A percentile compares a stretch with the other conserved stretches of the same genome.
Evolutionary conservation across 2,329 filamentous ascomycete species (phyloP).

Genomic region (Aureobasidium sp.): DNA sequence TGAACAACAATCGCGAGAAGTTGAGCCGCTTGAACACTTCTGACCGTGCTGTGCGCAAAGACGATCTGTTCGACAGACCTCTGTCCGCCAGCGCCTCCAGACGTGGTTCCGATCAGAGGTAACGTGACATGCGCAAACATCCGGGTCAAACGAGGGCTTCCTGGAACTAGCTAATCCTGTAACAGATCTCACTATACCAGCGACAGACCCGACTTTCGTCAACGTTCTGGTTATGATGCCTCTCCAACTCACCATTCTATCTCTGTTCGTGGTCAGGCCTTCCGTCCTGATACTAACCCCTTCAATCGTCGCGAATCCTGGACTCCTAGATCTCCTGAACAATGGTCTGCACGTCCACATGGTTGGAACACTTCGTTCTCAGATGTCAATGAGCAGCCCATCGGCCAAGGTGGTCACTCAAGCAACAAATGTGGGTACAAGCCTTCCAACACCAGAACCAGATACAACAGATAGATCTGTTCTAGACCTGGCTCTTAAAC

Average conservation of each 20-base stretch:
- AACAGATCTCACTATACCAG: no score
- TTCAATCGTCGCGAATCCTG: not conserved
- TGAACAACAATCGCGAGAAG: conserved; percentile 15
- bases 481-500: not conserved
- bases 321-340: conserved; percentile 3
- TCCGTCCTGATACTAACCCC: not conserved
- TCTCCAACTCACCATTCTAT: not conserved
- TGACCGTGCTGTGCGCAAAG: conserved; percentile 9
- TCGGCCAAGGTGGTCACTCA: not conserved
- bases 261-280: conserved; percentile 3
- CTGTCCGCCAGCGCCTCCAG: not conserved
- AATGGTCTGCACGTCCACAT: not conserved
- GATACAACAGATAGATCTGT: not conserved
- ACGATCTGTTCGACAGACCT: conserved; percentile 1
- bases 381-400: not conserved
- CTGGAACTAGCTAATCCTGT: not conserved
- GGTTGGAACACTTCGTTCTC: not conserved
- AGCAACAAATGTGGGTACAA: conserved; percentile 2
- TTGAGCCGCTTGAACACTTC: conserved; percentile 14
- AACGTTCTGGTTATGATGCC: not conserved
- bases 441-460: not conserved
- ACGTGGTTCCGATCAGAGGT: conserved; percentile 5
- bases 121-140: not conserved
- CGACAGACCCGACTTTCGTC: not conserved
- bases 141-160: no score